Conservation (phyloP, 257 asterid genomes). For the Nicotiana knightiana region DNA sequence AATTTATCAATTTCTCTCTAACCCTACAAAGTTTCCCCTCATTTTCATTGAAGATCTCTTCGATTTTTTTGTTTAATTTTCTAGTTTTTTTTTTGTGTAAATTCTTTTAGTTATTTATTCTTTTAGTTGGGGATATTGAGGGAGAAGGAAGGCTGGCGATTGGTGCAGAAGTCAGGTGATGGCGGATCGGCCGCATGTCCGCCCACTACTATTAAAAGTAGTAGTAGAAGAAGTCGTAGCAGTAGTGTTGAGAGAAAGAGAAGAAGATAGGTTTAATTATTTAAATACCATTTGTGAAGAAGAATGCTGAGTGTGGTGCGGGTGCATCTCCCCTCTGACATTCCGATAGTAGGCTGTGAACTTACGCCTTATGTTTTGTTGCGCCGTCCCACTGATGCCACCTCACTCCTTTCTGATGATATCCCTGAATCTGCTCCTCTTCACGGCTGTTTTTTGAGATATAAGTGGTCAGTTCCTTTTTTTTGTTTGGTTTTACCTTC, state of each 20-base stretch:
- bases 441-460: conserved; percentile 68
- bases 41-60: not conserved
- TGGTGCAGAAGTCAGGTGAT: conserved; percentile 46
- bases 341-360: conserved; percentile 81
- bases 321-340: conserved; percentile 87
- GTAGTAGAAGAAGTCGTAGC: not conserved
- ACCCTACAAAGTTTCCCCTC: not conserved
- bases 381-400: conserved; percentile 53
- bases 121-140: not conserved
- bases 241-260: conserved; percentile 15
- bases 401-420: conserved; percentile 46
- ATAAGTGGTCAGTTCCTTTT: conserved; percentile 56
- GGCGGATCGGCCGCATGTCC: conserved; percentile 86
- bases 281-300: not conserved
- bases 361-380: conserved; percentile 64
- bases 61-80: not conserved
- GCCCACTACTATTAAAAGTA: conserved; percentile 23
- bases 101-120: not conserved
- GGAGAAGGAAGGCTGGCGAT: conserved; percentile 55
- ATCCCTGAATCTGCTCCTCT: conserved; percentile 65
- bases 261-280: not conserved
- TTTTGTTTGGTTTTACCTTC: not conserved
- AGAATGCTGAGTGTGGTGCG: conserved; percentile 89
- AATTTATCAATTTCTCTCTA: not conserved
- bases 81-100: not conserved